These are phyloP conservation scores for Penicillium palitans DNA, from an alignment of 2,329 filamentous ascomycete genomes.

Conservation along the genomic window DNA sequence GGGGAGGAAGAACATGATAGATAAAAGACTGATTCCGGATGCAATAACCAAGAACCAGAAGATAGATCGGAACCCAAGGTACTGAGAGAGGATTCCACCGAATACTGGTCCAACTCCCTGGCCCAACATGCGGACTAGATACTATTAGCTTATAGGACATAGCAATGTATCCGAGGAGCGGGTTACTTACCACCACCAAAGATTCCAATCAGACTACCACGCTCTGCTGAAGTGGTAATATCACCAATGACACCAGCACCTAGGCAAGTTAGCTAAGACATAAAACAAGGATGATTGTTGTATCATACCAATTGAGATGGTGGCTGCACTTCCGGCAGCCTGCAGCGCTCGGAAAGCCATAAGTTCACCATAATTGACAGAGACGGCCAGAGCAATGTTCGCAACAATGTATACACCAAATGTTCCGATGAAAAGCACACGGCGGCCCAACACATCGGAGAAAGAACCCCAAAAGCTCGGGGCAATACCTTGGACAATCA, in stretches of 20 bases:
- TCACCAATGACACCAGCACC: slow-evolving; percentile 46
- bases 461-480: slow-evolving; percentile 53
- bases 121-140: slow-evolving; percentile 44
- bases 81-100: slow-evolving; percentile 40
- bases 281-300: neutral
- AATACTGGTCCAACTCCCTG: slow-evolving; percentile 50
- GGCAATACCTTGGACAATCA: slow-evolving; percentile 54
- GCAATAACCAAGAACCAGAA: slow-evolving; percentile 47
- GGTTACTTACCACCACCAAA: slow-evolving; percentile 39
- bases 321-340: slow-evolving; percentile 51
- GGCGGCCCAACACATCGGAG: slow-evolving; percentile 50
- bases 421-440: slow-evolving; percentile 48
- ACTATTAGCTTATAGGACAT: slow-evolving; percentile 3
- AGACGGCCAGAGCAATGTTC: slow-evolving; percentile 50
- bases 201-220: slow-evolving; percentile 43
- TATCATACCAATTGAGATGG: slow-evolving; percentile 49
- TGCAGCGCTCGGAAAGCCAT: slow-evolving; percentile 52
- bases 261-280: slow-evolving; percentile 9
- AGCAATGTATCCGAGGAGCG: neutral
- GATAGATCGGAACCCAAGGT: slow-evolving; percentile 41
- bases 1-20: slow-evolving; percentile 46
- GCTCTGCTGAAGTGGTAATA: slow-evolving; percentile 39
- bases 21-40: slow-evolving; percentile 36
- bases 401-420: slow-evolving; percentile 51
- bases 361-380: slow-evolving; percentile 46